phyloP scores from a whole-genome alignment of 2,329 filamentous ascomycete genomes.

The Pyrenophora teres region DNA sequence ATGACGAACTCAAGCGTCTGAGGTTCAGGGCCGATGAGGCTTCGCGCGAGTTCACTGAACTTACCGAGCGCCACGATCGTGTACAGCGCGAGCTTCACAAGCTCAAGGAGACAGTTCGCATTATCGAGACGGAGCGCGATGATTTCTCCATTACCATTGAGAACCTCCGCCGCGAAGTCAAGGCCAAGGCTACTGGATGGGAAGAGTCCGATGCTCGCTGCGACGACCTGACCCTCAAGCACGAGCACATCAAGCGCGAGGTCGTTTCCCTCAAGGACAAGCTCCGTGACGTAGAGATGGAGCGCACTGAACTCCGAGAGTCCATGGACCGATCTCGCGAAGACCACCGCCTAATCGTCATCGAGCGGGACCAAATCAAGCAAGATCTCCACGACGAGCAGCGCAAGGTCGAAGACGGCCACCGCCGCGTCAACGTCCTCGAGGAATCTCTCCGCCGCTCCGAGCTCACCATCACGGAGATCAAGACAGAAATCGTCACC shows the following conservation, averaged over 20 bases:
- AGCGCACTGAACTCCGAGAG: conserved; percentile 25
- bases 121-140: conserved; percentile 28
- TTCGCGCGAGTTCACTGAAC: conserved; percentile 27
- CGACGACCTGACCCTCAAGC: conserved; percentile 26
- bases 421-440: conserved; percentile 22
- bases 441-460: conserved; percentile 30
- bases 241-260: conserved; percentile 32
- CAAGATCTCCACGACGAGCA: conserved; percentile 29
- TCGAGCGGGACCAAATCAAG: conserved; percentile 31
- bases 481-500: conserved; percentile 21
- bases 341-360: conserved; percentile 25
- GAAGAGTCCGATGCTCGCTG: conserved; percentile 30
- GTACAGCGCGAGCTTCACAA: conserved; percentile 28
- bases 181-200: conserved; percentile 23
- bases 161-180: conserved; percentile 28
- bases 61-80: conserved; percentile 29
- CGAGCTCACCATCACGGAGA: conserved; percentile 19
- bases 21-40: conserved; percentile 26
- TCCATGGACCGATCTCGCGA: conserved; percentile 23
- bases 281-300: conserved; percentile 22
- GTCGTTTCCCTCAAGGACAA: conserved; percentile 33
- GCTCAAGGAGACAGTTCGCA: conserved; percentile 27
- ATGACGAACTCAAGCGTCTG: conserved; percentile 29
- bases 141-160: conserved; percentile 27
- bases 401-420: conserved; percentile 20